Conservation (phyloP, 2,329 filamentous ascomycete genomes). For the Penicillium oxalicum region DNA sequence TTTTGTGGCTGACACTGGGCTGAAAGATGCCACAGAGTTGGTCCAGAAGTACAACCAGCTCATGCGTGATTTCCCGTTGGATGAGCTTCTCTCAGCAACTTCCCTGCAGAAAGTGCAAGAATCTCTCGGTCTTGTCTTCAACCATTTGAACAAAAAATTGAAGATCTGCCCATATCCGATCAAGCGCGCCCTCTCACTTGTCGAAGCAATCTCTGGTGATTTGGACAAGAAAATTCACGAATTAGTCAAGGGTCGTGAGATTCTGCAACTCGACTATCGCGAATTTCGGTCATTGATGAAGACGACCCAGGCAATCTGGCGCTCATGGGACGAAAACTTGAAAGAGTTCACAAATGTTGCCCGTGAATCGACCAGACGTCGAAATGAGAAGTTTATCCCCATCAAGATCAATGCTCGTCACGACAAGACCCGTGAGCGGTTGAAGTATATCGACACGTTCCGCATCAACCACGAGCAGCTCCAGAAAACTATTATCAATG, state of each 20-base stretch:
- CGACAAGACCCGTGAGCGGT: slow-evolving; percentile 76
- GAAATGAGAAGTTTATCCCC: slow-evolving; percentile 96
- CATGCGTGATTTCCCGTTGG: slow-evolving; percentile 95
- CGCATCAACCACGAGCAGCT: slow-evolving; percentile 96
- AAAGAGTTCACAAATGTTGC: slow-evolving; percentile 98
- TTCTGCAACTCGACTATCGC: slow-evolving; percentile 87
- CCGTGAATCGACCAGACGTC: slow-evolving; percentile 83
- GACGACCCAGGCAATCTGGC: slow-evolving; percentile 78
- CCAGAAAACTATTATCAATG: slow-evolving; percentile 90
- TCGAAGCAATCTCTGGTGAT: slow-evolving; percentile 92
- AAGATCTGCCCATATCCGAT: slow-evolving; percentile 95
- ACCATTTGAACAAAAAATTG: slow-evolving; percentile 94
- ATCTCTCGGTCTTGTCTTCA: slow-evolving; percentile 82
- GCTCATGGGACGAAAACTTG: slow-evolving; percentile 87
- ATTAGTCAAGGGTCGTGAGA: slow-evolving; percentile 74
- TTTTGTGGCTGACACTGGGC: slow-evolving; percentile 88
- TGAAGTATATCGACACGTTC: slow-evolving; percentile 93
- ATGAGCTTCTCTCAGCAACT: slow-evolving; percentile 88
- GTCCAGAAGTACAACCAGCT: slow-evolving; percentile 98
- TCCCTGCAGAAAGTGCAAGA: slow-evolving; percentile 84
- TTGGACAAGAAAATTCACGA: slow-evolving; percentile 80
- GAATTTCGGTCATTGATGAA: slow-evolving; percentile 85
- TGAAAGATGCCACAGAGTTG: slow-evolving; percentile 92
- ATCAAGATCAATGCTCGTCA: slow-evolving; percentile 93
- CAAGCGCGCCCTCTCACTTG: slow-evolving; percentile 81